Evolutionary conservation across 1,139 yeast species (phyloP), one percentile per base, ranked within the genome.

Genomic region (Wickerhamiella pararugosa): DNA sequence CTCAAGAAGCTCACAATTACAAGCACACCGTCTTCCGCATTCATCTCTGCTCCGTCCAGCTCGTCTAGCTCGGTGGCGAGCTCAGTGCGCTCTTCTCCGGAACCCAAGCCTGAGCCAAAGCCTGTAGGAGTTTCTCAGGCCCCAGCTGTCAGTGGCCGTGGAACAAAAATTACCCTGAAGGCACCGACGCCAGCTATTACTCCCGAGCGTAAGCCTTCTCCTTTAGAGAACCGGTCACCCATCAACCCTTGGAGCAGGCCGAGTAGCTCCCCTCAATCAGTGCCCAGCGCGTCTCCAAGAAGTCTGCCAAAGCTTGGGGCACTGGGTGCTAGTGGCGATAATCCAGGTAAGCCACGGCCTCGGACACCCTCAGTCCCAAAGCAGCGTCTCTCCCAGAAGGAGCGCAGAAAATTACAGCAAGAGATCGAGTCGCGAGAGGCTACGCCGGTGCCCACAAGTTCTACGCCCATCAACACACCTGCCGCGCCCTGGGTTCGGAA

Each of bases 261-360:
- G 25, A 9, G 25, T 15, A 9, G 21, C 11, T 5, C 11, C 34
- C 8, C 34, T 32, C 34, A 15, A 25, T 5, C 34, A 26, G 9
- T 15, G 25, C 7, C 26, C 21, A 9, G 34, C n/a, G 8, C 26
- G 11, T 5, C 11, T 21, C n/a, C 11, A 32, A 6, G 26, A 7
- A 9, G 11, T 25, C 37, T 47, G 26, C 49, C 52, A 1, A n/a
- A 45, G 15, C 42, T 48, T n/a, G 51, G 49, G 5, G 11, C 25
- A 15, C 25, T 26, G 26, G 8, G 15, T 9, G 26, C 34, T 8
- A 32, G 25, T 9, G 37, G 43, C 39, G 27, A 10, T 32, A 42
- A 32, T 11, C 41, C 34, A 15, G 26, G 34, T 27, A 9, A 9
- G 15, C 34, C 11, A n/a, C 40, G 36, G 34, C 45, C 37, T 21